Evolutionary conservation across 2,329 filamentous ascomycete genomes (phyloP), one percentile per base, ranked within the genome.

Genomic region (Epicoccum nigrum): DNA sequence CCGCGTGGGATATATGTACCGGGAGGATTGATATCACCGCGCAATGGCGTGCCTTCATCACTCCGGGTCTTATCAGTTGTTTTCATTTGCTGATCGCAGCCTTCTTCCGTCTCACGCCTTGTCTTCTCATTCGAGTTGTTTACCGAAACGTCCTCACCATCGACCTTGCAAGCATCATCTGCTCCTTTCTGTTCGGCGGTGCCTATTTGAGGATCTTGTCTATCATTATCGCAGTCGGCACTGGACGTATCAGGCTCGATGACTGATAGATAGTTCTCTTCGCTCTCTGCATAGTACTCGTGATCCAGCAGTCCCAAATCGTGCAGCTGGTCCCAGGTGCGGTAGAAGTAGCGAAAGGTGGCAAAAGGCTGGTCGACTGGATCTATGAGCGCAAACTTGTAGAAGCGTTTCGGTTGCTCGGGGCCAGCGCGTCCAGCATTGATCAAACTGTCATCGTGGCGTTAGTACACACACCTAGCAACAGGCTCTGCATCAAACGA

Each of bases 361-460:
- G 70, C 78, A 52, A 77, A 80, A 2, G 80, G 80, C 56, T 72
- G 61, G 55, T 81, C 77, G 6, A 76, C 44, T 1, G 78, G 72
- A 60, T 82, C 79, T 16, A 81, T 63, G 15, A 82, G 71, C 1
- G 77, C 75, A 44, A 80, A 81, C 43, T 73, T 75, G 63, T 81
- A 82, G 61, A 73, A 78, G 3, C 72, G 67, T 53, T 73, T 74
- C 7, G 75, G 76, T 9, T 77, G 70, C 27, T 74, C 65, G 27
- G 62, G 55, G 41, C 72, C 71, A 7, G 75, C 63, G 17, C 63
- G 60, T 4, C 76, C 76, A 31, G 67, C 74, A 42, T 66, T 70
- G 21, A 71, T 53, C 7, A 77, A 64, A 15, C 74, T 76, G 39
- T 9, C 1, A 3, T 4, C 0, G 13, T 17, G 12, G 16, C 33